Percentiles rank a stretch among this genome's conserved stretches.
Evolutionary conservation across 2,329 filamentous ascomycete genomes (phyloP).

Genomic region (Fusarium cyanostomum): DNA sequence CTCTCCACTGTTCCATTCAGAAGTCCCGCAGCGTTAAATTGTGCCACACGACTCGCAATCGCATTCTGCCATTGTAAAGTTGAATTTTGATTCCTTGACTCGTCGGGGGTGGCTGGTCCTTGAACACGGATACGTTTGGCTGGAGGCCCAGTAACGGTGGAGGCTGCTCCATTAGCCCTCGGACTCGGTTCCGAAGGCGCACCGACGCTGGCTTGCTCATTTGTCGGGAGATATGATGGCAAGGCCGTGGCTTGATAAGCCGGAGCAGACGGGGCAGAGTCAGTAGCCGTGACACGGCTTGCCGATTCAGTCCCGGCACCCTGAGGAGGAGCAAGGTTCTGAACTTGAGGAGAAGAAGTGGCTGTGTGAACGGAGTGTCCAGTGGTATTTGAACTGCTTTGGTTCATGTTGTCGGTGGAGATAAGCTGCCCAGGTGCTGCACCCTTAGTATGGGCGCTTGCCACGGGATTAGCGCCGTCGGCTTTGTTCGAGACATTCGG

Average conservation of each 20-base stretch:
- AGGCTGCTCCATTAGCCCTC: conserved; percentile 3
- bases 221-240: not conserved
- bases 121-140: conserved; percentile 29
- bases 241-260: conserved; percentile 1
- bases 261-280: not conserved
- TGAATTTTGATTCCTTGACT: not conserved
- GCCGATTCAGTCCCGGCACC: not conserved
- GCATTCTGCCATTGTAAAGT: conserved; percentile 18
- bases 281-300: not conserved
- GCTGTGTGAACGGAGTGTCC: conserved; percentile 1
- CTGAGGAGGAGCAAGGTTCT: conserved; percentile 1
- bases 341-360: conserved; percentile 3
- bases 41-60: conserved; percentile 37
- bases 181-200: not conserved
- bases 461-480: conserved; percentile 47
- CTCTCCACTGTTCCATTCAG: conserved; percentile 51
- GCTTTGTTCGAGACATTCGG: conserved; percentile 50
- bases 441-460: conserved; percentile 21
- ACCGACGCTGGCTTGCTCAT: not conserved
- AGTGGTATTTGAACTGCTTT: conserved; percentile 13
- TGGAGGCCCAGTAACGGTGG: conserved; percentile 1
- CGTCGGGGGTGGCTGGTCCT: not conserved
- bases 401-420: conserved; percentile 16
- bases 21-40: conserved; percentile 6
- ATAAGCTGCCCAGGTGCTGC: conserved; percentile 8